These are phyloP conservation scores for Cladosporium sp. DNA, from an alignment of 2,329 filamentous ascomycete species.

Conservation along the genomic window DNA sequence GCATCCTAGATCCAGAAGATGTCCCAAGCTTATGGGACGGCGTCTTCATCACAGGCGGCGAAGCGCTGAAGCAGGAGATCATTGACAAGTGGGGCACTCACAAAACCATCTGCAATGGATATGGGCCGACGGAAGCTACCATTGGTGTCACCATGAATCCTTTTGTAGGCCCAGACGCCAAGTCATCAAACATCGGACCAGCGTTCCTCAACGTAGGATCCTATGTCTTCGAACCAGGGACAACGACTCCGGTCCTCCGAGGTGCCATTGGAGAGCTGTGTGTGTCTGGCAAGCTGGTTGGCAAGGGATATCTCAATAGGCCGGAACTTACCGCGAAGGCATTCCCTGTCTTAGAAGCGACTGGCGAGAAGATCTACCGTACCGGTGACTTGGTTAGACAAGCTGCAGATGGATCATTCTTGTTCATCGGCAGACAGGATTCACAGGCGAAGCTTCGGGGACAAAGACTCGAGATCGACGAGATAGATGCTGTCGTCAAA, in stretches of 20 bases:
- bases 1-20: constrained; percentile 71
- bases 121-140: constrained; percentile 87
- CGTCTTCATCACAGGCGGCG: constrained; percentile 90
- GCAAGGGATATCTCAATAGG: constrained; percentile 81
- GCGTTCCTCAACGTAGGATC: constrained; percentile 86
- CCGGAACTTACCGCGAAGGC: constrained; percentile 70
- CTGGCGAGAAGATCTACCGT: constrained; percentile 61
- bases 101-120: constrained; percentile 80
- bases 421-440: constrained; percentile 82
- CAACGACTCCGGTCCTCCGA: constrained; percentile 66
- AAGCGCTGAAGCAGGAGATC: constrained; percentile 83
- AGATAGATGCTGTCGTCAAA: constrained; percentile 82
- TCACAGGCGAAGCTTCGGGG: constrained; percentile 90
- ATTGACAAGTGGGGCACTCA: constrained; percentile 78
- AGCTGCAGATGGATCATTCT: constrained; percentile 74
- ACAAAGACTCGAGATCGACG: constrained; percentile 81
- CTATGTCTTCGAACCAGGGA: constrained; percentile 68
- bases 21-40: constrained; percentile 75
- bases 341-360: constrained; percentile 61
- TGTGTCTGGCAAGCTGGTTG: constrained; percentile 79
- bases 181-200: constrained; percentile 80
- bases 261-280: constrained; percentile 86
- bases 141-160: constrained; percentile 89
- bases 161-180: constrained; percentile 71
- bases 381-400: constrained; percentile 86